These are phyloP conservation scores for Nannochloris sp. DNA, from an alignment of 139 green algal genomes.

Conservation along the genomic window DNA sequence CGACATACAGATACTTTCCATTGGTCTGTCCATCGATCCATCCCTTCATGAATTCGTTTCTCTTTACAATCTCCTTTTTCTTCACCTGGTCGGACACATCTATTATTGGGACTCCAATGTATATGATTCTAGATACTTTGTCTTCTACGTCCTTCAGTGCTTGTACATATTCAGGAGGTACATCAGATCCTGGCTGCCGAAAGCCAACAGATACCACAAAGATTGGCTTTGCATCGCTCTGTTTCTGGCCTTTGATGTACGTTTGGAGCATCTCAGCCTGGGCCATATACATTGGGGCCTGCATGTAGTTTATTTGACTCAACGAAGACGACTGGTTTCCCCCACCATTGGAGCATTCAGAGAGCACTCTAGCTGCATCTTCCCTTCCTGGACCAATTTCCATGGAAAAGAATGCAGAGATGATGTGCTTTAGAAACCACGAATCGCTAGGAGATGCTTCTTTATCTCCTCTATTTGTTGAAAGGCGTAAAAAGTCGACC, in stretches of 20 bases:
- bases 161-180: constrained; percentile 2
- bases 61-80: neutral
- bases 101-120: constrained; percentile 5
- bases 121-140: neutral
- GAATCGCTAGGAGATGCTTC: constrained; percentile 3
- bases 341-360: neutral
- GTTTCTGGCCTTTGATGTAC: neutral
- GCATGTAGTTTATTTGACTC: constrained; percentile 8
- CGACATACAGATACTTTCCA: constrained; percentile 7
- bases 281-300: constrained; percentile 4
- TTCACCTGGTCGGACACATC: neutral
- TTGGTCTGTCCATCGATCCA: constrained; percentile 5
- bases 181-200: constrained; percentile 7
- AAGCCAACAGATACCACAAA: constrained; percentile 8
- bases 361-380: constrained; percentile 5
- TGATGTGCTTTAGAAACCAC: neutral
- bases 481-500: constrained; percentile 9
- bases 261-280: constrained; percentile 2
- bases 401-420: constrained; percentile 8
- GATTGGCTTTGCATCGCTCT: neutral
- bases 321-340: neutral
- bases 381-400: constrained; percentile 1
- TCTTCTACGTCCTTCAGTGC: neutral
- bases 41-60: constrained; percentile 9
- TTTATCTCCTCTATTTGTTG: neutral